A percentile compares a stretch with the other conserved stretches of the same genome.
Conservation (phyloP, 2,329 filamentous ascomycete species). For the Alternaria sp. region DNA sequence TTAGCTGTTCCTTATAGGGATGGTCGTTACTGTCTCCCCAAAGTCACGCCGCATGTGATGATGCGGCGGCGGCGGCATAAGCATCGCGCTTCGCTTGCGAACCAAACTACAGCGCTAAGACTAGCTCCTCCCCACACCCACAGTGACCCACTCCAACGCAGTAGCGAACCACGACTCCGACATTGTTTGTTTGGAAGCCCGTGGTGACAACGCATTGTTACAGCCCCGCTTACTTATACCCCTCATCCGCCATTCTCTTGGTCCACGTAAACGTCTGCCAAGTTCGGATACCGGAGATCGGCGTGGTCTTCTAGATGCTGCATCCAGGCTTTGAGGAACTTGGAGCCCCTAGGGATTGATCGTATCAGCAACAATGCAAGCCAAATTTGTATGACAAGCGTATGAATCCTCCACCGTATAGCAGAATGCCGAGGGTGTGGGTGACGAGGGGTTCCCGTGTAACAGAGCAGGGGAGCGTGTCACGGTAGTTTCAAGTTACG, state of each 20-base stretch:
- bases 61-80: neutral
- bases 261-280: slow-evolving; percentile 57
- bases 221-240: slow-evolving; percentile 10
- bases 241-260: slow-evolving; percentile 35
- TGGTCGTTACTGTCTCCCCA: neutral
- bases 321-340: slow-evolving; percentile 92
- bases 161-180: slow-evolving; percentile 14
- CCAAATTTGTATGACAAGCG: slow-evolving; percentile 21
- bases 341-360: slow-evolving; percentile 70
- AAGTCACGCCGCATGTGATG: slow-evolving; percentile 12
- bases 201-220: slow-evolving; percentile 15
- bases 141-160: neutral
- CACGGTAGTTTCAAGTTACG: slow-evolving; percentile 28
- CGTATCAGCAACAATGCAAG: slow-evolving; percentile 26
- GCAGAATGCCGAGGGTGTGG: neutral
- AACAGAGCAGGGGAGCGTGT: slow-evolving; percentile 22
- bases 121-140: slow-evolving; percentile 10
- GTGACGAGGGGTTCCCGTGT: slow-evolving; percentile 12
- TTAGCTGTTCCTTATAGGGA: too few relatives aligned
- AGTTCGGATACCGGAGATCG: slow-evolving; percentile 86
- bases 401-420: slow-evolving; percentile 1
- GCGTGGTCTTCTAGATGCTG: slow-evolving; percentile 86
- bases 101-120: slow-evolving; percentile 17
- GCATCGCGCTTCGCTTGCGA: slow-evolving; percentile 15
- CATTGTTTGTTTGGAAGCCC: slow-evolving; percentile 17